phyloP scores from a whole-genome alignment of 2,329 filamentous ascomycete species.

The Capronia coronata region DNA sequence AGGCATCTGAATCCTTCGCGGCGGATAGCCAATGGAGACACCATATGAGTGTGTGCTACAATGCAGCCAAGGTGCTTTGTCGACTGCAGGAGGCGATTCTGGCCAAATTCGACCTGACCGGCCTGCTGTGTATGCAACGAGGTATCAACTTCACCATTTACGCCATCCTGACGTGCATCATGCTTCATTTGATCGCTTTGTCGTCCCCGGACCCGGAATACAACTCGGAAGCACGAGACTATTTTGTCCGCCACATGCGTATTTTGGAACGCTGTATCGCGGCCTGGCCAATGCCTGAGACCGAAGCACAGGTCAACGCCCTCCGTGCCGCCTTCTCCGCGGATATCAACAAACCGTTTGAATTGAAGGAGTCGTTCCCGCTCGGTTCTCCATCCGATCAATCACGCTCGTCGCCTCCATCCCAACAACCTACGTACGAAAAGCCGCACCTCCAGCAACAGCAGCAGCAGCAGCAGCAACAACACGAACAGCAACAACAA shows the following conservation, averaged over 20 bases:
- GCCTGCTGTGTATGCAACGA: slow-evolving; percentile 83
- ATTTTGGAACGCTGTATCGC: slow-evolving; percentile 78
- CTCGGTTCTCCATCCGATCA: slow-evolving; percentile 70
- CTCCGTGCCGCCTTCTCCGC: slow-evolving; percentile 87
- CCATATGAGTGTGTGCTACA: slow-evolving; percentile 80
- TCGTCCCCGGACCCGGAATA: slow-evolving; percentile 88
- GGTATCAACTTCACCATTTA: slow-evolving; percentile 97
- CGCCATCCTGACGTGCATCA: slow-evolving; percentile 79
- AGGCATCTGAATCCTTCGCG: slow-evolving; percentile 64
- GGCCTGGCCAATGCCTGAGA: slow-evolving; percentile 81
- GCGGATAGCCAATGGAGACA: slow-evolving; percentile 74
- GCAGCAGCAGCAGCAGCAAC: slow-evolving; percentile 43
- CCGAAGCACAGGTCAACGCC: slow-evolving; percentile 82
- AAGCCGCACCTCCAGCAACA: slow-evolving; percentile 44
- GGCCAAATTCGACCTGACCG: slow-evolving; percentile 67
- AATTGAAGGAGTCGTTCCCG: slow-evolving; percentile 79
- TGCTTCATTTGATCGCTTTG: slow-evolving; percentile 84
- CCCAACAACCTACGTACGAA: slow-evolving; percentile 47
- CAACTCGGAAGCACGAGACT: slow-evolving; percentile 76
- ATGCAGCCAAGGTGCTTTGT: slow-evolving; percentile 76
- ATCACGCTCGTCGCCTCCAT: slow-evolving; percentile 45
- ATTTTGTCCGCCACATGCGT: slow-evolving; percentile 89
- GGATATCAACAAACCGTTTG: slow-evolving; percentile 76
- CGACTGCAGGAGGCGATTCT: slow-evolving; percentile 78
- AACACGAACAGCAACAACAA: slow-evolving; percentile 38